Evolutionary conservation across 176 grass and related monocot genomes (phyloP), one percentile per base, ranked within the genome.

Genomic region (bread wheat (Triticum aestivum)): DNA sequence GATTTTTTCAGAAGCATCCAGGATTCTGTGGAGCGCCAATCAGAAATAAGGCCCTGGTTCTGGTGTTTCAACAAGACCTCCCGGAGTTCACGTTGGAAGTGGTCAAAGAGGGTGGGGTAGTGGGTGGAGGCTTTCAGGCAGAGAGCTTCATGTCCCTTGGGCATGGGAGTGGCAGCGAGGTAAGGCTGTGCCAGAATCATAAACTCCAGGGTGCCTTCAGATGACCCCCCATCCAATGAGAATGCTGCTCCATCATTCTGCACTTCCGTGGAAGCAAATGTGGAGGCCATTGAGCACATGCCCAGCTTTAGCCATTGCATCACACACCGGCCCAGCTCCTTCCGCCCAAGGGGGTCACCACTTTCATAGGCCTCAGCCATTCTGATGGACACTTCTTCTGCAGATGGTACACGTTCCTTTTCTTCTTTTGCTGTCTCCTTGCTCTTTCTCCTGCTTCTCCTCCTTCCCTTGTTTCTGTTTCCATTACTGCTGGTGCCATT

Each of bases 101-200:
- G 93, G 67, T 98, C 93, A 45, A 95, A 98, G 39, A 98, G 80
- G 11, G 95, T 98, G 17, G 95, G 95, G 80, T 98, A 95, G 88
- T 98, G 95, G 15, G 91, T 87, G 7, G 91, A 95, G 66, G 93
- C 93, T 83, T 95, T 93, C 67, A 93, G 75, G 81, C 95, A 98
- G 66, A 95, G 82, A 5, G 89, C 87, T 78, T 98, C 95, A 7
- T 95, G 91, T 77, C 89, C 93, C 83, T 90, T 78, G 45, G 95
- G 95, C 93, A 95, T 98, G 44, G 93, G 80, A 42, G 75, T 72
- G 3, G 78, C 95, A 21, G 78, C 77, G 29, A 98, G 83, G 81
- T 93, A 92, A 65, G 85, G 86, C 37, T 95, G 95, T 58, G 91
- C 91, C 18, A 91, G 87, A 74, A 92, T 92, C 78, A 95, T 83